Percentiles rank a stretch among this genome's conserved stretches.
Evolutionary conservation across 108 stramenopile genomes (phyloP).

Genomic region (Skeletonema tropicum): DNA sequence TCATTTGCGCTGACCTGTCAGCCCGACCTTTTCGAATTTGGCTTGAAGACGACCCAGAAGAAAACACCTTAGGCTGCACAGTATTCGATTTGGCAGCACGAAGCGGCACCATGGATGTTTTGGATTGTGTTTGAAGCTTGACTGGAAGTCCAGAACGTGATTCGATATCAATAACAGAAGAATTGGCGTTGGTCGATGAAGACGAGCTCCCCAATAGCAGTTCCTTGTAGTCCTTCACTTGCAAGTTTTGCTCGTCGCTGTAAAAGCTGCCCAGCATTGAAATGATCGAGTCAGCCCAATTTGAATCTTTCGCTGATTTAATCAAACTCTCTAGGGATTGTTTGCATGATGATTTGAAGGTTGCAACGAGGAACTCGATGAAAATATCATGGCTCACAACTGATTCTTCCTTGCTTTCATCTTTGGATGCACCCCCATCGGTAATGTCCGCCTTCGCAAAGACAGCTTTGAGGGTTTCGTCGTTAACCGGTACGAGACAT

Average conservation of each 20-base stretch:
- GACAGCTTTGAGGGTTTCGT: conserved; percentile 25
- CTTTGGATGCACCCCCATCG: background rate
- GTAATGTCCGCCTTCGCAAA: conserved; percentile 21
- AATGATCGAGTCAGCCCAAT: conserved; percentile 39
- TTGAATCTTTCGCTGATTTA: conserved; percentile 31
- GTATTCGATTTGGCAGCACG: conserved; percentile 56
- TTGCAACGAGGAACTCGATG: conserved; percentile 17
- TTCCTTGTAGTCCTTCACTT: background rate
- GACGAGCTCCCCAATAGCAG: conserved; percentile 5
- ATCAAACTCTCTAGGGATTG: conserved; percentile 26
- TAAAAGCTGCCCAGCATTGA: conserved; percentile 27
- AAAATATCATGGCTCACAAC: conserved; percentile 2
- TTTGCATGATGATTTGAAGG: conserved; percentile 27
- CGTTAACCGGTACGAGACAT: conserved; percentile 63
- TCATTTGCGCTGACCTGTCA: conserved; percentile 36
- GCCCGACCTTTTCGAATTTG: conserved; percentile 40
- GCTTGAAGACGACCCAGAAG: conserved; percentile 45
- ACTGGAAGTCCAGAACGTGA: conserved; percentile 42
- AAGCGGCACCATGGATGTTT: conserved; percentile 45
- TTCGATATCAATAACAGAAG: conserved; percentile 19
- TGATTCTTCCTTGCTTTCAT: background rate
- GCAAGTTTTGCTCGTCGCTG: background rate
- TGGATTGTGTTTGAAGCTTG: conserved; percentile 18
- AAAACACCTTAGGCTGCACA: conserved; percentile 48
- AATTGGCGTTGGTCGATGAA: background rate